Conservation (phyloP, 2,329 filamentous ascomycete species). For the Sporothrix variecibatus region DNA sequence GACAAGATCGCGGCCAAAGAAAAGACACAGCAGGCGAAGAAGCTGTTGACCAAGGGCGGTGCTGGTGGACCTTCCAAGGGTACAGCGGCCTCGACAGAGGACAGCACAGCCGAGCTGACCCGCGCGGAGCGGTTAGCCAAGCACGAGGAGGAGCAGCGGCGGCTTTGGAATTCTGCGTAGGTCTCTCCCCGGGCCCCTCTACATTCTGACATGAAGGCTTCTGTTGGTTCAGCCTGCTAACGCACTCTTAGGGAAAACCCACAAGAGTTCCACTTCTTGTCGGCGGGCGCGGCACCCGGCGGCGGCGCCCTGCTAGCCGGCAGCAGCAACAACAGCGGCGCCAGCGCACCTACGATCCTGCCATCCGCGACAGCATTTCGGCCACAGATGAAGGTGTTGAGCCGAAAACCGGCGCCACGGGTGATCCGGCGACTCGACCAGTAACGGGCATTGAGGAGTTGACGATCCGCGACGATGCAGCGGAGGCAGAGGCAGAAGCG, state of each 20-base stretch:
- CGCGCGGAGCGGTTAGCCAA: conserved; percentile 77
- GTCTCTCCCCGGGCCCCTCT: conserved; percentile 35
- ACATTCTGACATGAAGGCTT: neutral
- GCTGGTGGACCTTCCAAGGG: neutral
- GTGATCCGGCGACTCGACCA: conserved; percentile 60
- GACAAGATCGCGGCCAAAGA: conserved; percentile 54
- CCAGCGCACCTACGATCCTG: conserved; percentile 46
- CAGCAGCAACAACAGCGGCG: conserved; percentile 11
- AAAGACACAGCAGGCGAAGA: conserved; percentile 14
- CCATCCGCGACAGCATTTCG: conserved; percentile 72
- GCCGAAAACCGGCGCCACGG: conserved; percentile 71
- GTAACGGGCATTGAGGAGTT: conserved; percentile 49
- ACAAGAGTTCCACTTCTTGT: conserved; percentile 73
- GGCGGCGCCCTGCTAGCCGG: neutral
- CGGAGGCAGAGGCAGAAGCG: conserved; percentile 69
- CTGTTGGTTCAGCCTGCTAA: conserved; percentile 13
- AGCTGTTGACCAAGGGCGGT: neutral
- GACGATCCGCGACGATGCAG: conserved; percentile 54
- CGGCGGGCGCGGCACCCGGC: conserved; percentile 32
- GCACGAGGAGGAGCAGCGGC: conserved; percentile 80
- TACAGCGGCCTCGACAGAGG: conserved; percentile 26
- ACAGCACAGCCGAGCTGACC: conserved; percentile 51
- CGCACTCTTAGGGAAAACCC: conserved; percentile 73
- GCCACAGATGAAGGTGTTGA: conserved; percentile 79
- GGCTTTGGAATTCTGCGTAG: conserved; percentile 88